Evolutionary conservation across 2,329 filamentous ascomycete genomes (phyloP), one percentile per base, ranked within the genome.

Genomic region (Trichophyton mentagrophytes): DNA sequence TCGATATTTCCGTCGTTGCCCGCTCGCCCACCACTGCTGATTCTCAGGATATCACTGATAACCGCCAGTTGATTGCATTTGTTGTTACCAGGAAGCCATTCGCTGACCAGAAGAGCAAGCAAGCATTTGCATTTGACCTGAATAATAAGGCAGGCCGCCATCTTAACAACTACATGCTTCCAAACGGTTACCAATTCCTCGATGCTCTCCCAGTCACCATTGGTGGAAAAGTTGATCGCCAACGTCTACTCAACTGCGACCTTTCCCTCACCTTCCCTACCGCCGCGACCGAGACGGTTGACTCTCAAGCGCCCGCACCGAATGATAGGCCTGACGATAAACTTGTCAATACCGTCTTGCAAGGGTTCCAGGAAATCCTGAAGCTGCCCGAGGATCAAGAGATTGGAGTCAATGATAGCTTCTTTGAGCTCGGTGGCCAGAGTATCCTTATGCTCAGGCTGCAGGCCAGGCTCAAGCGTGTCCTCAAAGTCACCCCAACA

Each of bases 141-240:
- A 25, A 53, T n/a, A 58, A 30, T 9, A 59, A 61, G 38, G 46
- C 57, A 44, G 57, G 57, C 22, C 13, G 8, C 15, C 25, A 59
- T 38, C 46, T 61, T 11, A 61, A 61, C 30, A 59, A 42, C 25
- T 61, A 61, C 27, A 61, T 61, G 60, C 57, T 61, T 47, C 60
- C 60, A 15, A 61, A 61, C 42, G 57, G 60, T 40, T 61, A 61
- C 25, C 60, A 61, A 38, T 59, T 61, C 47, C 33, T 61, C 15
- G 60, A 61, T 56, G 27, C 57, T n/a, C 57, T 61, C 33, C 60
- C 60, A 8, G 60, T 61, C 33, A 59, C 57, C 17, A 59, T 59
- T 22, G 57, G 60, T 15, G 60, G 60, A 30, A 61, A 61, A 38
- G 57, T 61, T 25, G 60, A 61, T 47, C 60, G 60, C 13, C 57